Base-by-base conservation (phyloP, 225 moss, liverwort and hornwort genomes). In the Thuidium tamariscinum region DNA sequence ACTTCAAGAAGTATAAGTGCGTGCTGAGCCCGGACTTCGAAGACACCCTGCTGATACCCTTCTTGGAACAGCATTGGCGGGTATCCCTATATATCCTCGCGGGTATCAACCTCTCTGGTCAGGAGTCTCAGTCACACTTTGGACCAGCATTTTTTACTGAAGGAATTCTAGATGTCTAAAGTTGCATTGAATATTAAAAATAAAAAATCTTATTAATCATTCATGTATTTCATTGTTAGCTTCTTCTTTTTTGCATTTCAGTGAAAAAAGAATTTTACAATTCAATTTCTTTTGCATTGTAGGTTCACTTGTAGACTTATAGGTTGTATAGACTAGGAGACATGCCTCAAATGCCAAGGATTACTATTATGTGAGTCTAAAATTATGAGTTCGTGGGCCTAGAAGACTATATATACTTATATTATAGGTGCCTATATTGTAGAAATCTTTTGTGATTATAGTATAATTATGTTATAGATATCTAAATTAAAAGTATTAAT, bases 1-100 rank as follows among this genome's bases (percentile, higher is more conserved):
- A 77, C 32, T 81, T 71, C 90, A 88, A 90, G 90, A 90, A 90
- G 69, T 3, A 16, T n/a, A n/a, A n/a, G 41, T 42, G 54, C 21
- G 4, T 12, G 29, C 19, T 46, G 54, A 66, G 42, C 4, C 32
- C 14, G 16, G 36, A 42, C 27, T 22, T 1, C 29, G 21, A 10
- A 59, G 59, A 79, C 16, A 68, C 22, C 68, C 18, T 17, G 32
- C 3, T 19, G 75, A 74, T 32, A 62, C 51, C 63, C 27, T 29
- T 7, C 0, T 37, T 12, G 6, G 30, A 46, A 29, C 20, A 30
- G 4, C 1, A 5, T 13, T 4, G 5, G 27, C 1, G 37, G 26
- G n/a, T n/a, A 52, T 15, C 18, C 1, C 4, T 4, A 10, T 7
- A 17, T 7, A n/a, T 3, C 4, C 4, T 63, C 1, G 4, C 29